A percentile compares a stretch with the other conserved stretches of the same genome.
Evolutionary conservation across 345 rosid genomes (phyloP).

Genomic region (Excoecaria agallocha): DNA sequence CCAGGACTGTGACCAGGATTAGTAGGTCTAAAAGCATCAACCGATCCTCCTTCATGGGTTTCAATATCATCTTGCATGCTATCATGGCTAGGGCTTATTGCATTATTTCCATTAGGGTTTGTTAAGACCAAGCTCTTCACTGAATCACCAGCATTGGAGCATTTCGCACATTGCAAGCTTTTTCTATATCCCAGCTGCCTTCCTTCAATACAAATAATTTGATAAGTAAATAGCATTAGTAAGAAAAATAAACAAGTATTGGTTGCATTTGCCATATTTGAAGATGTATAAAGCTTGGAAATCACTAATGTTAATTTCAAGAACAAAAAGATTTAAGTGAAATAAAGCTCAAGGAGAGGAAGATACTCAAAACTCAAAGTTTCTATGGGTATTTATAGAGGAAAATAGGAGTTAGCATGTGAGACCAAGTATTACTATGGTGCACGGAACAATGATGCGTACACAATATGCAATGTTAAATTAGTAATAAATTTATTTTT

Average conservation of each 20-base stretch:
- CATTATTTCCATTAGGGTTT: too few relatives aligned
- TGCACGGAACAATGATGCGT: too few relatives aligned
- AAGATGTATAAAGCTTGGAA: background rate
- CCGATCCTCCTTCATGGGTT: constrained; percentile 15
- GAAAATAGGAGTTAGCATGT: constrained; percentile 12
- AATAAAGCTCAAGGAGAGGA: background rate
- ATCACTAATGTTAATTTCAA: background rate
- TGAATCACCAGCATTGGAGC: constrained; percentile 4
- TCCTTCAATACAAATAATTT: constrained; percentile 37
- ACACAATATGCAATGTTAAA: too few relatives aligned
- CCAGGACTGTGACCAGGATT: constrained; percentile 26
- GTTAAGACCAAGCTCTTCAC: background rate
- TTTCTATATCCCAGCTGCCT: constrained; percentile 32
- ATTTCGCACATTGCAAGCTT: constrained; percentile 9
- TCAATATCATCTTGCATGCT: too few relatives aligned
- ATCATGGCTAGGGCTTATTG: background rate
- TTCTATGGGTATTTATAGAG: constrained; percentile 12
- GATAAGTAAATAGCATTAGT: constrained; percentile 36
- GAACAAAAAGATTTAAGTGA: background rate
- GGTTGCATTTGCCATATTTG: constrained; percentile 37
- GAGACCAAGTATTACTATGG: background rate
- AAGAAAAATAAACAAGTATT: constrained; percentile 38
- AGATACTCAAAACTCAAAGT: background rate
- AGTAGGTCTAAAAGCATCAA: constrained; percentile 23
- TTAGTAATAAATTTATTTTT: too few relatives aligned